Evolutionary conservation across 805 yeast genomes (phyloP), one percentile per base, ranked within the genome.

Genomic region (Kazachstania bromeliacearum): DNA sequence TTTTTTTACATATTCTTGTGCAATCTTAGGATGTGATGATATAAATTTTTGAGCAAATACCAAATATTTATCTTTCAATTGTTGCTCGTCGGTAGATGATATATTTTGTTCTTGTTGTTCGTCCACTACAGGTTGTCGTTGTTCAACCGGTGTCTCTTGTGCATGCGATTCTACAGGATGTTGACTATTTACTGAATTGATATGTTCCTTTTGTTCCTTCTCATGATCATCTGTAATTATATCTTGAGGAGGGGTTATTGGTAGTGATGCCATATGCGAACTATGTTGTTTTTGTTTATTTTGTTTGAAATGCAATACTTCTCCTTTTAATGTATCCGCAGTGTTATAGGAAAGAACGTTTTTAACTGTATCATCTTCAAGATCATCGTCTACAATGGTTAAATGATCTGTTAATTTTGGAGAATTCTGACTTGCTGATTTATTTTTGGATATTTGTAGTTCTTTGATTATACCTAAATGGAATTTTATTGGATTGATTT

Each of bases 401-500:
- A 13, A 18, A 13, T 34, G 21, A 21, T 28, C 13, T 5, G 28
- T 27, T 4, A 28, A 28, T 20, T 27, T 26, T 2, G 28, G 12
- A 18, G 5, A 15, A 9, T 28, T 24, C 19, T 17, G 30, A 21
- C 18, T 30, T 8, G 31, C 28, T n/a, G n/a, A n/a, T 20, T 33
- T 28, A 23, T 37, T 38, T 13, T 32, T 34, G 10, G 57, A 48
- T 15, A 47, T 44, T 35, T 57, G 62, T 18, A 55, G 36, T 28
- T 57, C 63, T 39, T 55, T 56, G 14, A 58, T 57, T 15, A 57
- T 54, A 18, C 53, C 49, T 28, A 58, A 39, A 39, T 57, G 61
- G 30, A 56, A 57, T 29, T 55, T 55, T 9, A 57, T 46, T 24
- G 55, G 58, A 31, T 50, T 57, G 16, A 55, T 46, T 26, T 52